Evolutionary conservation across 2,329 filamentous ascomycete species (phyloP), one percentile per base, ranked within the genome.

Genomic region (Calonectria leucothoes): DNA sequence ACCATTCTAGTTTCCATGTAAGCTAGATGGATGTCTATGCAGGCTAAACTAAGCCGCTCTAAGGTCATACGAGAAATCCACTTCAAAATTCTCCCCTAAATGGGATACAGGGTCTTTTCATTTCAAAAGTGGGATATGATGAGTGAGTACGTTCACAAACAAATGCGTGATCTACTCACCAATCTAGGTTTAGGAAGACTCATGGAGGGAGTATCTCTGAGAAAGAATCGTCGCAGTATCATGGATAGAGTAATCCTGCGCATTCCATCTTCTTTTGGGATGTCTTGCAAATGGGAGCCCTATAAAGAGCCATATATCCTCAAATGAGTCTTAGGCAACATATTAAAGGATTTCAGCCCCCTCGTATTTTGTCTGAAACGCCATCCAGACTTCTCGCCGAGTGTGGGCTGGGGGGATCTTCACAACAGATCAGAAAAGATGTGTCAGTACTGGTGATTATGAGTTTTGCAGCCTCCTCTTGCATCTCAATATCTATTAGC

Each of bases 261-360:
- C 14, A 12, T 52, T 20, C 51, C 65, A 69, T 1, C 72, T 69
- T 0, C 61, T 65, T 4, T 29, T 2, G 69, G 69, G 4, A 74
- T 59, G 7, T 69, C 65, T n/a, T 72, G 51, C 5, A 61, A 59
- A 4, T 69, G 66, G 20, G 65, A 63, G 0, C 69, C 69, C 2
- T 69, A 69, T 20, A 51, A 72, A 17, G 74, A 59, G 0, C 69
- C 72, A 15, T 72, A 74, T 39, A 75, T 6, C 20, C 74, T 72
- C 11, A 75, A 75, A 49, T 1, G 72, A 27, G 1, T 74, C 69
- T 6, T 39, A 61, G 0, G 69, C 45, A 0, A 66, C 59, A 14
- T 64, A 66, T 3, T 57, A 39, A 3, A 75, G n/a, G 31, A 66
- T 35, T 33, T 25, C 8, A 66, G 45, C 29, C 39, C 27, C 3